Evolutionary conservation across 2,329 filamentous ascomycete species (phyloP).

Genomic region (Colletotrichum incanum): DNA sequence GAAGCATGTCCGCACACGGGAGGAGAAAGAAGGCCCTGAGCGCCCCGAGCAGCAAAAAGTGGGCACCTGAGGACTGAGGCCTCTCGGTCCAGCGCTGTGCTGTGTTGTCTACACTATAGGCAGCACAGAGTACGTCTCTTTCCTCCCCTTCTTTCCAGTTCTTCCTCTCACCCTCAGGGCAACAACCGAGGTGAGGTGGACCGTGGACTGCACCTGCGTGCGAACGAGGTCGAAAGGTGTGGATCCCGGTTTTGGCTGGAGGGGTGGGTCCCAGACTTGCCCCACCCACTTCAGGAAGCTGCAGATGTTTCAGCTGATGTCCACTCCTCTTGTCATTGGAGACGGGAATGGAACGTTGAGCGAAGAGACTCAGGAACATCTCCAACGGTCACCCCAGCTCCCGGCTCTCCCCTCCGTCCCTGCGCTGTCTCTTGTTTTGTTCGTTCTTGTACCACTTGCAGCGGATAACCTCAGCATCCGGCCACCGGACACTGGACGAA

Average conservation of each 20-base stretch:
- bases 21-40: neutral
- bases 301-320: conserved; percentile 44
- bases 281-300: conserved; percentile 25
- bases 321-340: conserved; percentile 43
- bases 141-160: neutral
- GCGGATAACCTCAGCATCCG: conserved; percentile 37
- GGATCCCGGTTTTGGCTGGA: neutral
- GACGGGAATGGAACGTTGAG: conserved; percentile 41
- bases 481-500: conserved; percentile 36
- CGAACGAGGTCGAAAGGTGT: neutral
- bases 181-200: conserved; percentile 8
- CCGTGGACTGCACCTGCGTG: neutral
- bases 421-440: conserved; percentile 11
- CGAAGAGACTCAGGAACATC: conserved; percentile 38
- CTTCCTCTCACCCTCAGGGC: no score
- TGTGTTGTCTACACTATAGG: no score
- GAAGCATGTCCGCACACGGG: neutral
- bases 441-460: conserved; percentile 14
- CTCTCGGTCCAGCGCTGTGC: no score
- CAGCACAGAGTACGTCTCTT: neutral
- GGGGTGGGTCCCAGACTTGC: neutral
- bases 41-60: neutral
- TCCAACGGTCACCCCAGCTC: conserved; percentile 40
- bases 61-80: neutral
- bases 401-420: conserved; percentile 11